Evolutionary conservation across 306 rosid species (phyloP).

Genomic region (Delonix regia): DNA sequence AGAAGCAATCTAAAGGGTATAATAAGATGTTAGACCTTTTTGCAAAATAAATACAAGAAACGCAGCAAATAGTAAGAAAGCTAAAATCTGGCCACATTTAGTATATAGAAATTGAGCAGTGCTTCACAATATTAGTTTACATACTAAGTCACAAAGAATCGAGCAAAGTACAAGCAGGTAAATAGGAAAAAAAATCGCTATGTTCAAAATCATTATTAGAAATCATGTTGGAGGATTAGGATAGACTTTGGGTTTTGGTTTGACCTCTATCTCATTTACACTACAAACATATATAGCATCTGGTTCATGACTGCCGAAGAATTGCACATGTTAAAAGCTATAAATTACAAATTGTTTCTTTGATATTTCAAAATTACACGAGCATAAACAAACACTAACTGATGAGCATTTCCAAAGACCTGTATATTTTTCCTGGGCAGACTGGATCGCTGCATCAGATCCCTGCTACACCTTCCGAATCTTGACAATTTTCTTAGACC

Average conservation of each 20-base stretch:
- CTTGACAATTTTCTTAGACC: no score
- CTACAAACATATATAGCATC: constrained; percentile 63
- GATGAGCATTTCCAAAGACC: no score
- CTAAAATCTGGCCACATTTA: background rate
- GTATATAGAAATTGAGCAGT: background rate
- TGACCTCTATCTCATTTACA: constrained; percentile 92
- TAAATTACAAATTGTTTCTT: background rate
- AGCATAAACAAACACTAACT: no score
- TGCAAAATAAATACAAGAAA: no score
- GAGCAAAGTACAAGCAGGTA: constrained; percentile 17
- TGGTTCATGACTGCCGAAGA: constrained; percentile 1
- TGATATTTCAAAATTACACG: no score
- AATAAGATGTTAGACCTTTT: no score
- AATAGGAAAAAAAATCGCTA: background rate
- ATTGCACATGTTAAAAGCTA: background rate
- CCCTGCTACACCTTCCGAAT: no score
- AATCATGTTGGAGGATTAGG: constrained; percentile 64
- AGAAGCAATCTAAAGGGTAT: no score
- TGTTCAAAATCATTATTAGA: background rate
- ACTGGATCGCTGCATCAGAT: no score
- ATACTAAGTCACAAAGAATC: constrained; percentile 10
- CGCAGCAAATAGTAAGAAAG: background rate
- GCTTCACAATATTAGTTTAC: constrained; percentile 24
- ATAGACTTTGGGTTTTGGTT: constrained; percentile 93
- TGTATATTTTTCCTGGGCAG: no score